Conservation (phyloP, 164 flowering plant genomes). For the Stephania yunnanensis region DNA sequence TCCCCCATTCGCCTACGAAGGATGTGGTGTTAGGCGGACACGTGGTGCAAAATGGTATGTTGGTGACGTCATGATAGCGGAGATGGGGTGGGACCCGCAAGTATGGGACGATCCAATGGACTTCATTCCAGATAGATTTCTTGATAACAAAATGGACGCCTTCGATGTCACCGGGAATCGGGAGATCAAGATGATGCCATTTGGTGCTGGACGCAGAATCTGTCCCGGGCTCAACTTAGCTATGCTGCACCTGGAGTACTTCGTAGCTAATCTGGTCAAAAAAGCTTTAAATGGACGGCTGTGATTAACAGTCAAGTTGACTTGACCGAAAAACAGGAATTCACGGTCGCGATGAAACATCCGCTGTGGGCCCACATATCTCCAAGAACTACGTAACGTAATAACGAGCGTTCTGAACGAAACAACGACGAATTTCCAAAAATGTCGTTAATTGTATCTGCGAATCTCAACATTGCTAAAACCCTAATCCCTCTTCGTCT, state of each 20-base stretch:
- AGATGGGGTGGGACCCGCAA: slow-evolving; percentile 20
- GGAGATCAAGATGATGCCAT: slow-evolving; percentile 24
- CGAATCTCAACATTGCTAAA: too few species aligned
- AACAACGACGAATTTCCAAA: too few species aligned
- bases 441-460: too few species aligned
- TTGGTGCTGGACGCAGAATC: slow-evolving; percentile 21
- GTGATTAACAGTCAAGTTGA: slow-evolving; percentile 2
- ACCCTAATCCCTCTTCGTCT: too few species aligned
- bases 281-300: slow-evolving; percentile 17
- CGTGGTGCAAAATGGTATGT: slow-evolving; percentile 13
- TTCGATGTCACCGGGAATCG: slow-evolving; percentile 21
- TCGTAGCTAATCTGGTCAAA: slow-evolving; percentile 17
- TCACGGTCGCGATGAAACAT: slow-evolving; percentile 13
- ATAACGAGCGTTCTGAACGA: neutral
- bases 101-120: slow-evolving; percentile 31
- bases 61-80: slow-evolving; percentile 22
- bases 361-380: slow-evolving; percentile 6
- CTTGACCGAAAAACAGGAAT: slow-evolving; percentile 8
- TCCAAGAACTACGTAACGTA: neutral
- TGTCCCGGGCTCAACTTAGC: slow-evolving; percentile 22
- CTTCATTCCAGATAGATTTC: slow-evolving; percentile 27
- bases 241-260: slow-evolving; percentile 21
- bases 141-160: slow-evolving; percentile 3
- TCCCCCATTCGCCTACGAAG: slow-evolving; percentile 17
- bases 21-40: slow-evolving; percentile 15